Evolutionary conservation across 305 asterid species (phyloP), one percentile per base, ranked within the genome.

Genomic region (Petunia hybrid): DNA sequence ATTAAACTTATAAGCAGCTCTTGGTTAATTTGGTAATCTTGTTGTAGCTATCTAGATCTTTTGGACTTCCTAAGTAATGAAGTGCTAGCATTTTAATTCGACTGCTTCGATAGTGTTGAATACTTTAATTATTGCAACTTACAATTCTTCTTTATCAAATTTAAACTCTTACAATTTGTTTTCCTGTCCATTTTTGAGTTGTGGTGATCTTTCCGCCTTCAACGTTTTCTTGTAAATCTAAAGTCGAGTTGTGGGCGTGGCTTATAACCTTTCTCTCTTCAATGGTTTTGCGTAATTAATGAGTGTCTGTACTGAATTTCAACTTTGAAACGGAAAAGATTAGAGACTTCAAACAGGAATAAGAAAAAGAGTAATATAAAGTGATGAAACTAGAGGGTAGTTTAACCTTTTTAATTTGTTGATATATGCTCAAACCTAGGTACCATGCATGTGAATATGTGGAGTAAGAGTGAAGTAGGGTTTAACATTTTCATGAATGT

Each of bases 61-160:
- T 73, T 51, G 78, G 31, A 73, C 62, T 73, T 51, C 62, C 51
- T 13, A 36, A 73, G 36, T 51, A 73, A 73, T 73, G 78, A 48
- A 73, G 2, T 48, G 62, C 43, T 70, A 70, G 60, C 60, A 0
- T 70, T 22, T 22, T 22, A 22, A 0, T 69, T 69, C n/a, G 40
- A 69, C 41, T 0, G 42, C 9, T 12, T 10, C 56, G 31, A 22
- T 51, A 51, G 13, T 9, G 56, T 51, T 51, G 14, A 9, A 51
- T 22, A 22, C 31, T 22, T 22, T 22, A 22, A 22, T 22, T 22
- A 22, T 22, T 22, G 31, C 31, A 22, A 22, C 31, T 22, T 22
- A 22, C 31, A 22, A 22, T 22, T 22, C 31, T 22, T 22, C 31
- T 22, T 22, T 22, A 22, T 22, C 31, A 22, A 22, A 22, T 22